A percentile compares a stretch with the other conserved stretches of the same genome.
Conservation (phyloP, 768 basidiomycete species). For the Suillus clintonianus region DNA sequence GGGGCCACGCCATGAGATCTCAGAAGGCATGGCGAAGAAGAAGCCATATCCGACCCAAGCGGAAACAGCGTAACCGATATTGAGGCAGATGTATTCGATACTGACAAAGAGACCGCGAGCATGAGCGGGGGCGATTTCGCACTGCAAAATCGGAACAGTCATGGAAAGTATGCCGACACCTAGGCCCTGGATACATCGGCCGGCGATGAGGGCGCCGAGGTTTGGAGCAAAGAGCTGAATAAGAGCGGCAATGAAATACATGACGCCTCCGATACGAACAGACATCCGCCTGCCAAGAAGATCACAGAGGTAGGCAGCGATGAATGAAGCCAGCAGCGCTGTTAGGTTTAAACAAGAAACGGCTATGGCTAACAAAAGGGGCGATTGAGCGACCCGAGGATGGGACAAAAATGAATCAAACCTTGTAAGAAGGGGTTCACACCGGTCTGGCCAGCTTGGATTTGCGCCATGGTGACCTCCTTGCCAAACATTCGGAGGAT, state of each 20-base stretch:
- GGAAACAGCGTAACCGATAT: conserved; percentile 49
- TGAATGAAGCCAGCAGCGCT: conserved; percentile 46
- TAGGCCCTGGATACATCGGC: conserved; percentile 48
- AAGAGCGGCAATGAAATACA: conserved; percentile 51
- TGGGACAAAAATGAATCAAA: conserved; percentile 16
- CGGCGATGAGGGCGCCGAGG: conserved; percentile 39
- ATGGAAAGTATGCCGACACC: conserved; percentile 53
- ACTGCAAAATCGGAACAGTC: conserved; percentile 51
- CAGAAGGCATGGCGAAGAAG: conserved; percentile 45
- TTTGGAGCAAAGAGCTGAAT: conserved; percentile 53
- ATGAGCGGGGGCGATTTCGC: conserved; percentile 48
- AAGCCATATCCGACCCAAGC: conserved; percentile 54
- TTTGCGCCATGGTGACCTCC: conserved; percentile 44
- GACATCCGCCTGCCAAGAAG: conserved; percentile 51
- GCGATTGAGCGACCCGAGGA: background rate
- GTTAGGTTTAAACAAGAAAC: conserved; percentile 53
- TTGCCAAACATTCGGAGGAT: conserved; percentile 49
- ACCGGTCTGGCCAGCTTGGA: conserved; percentile 44
- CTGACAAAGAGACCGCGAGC: conserved; percentile 55
- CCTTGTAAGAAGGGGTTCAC: conserved; percentile 50
- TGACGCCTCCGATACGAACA: conserved; percentile 49
- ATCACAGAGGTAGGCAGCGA: conserved; percentile 52
- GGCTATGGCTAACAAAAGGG: conserved; percentile 41
- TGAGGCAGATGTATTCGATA: conserved; percentile 55
- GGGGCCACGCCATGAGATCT: conserved; percentile 58